Conservation (phyloP, 176 grass and related monocot species). For the Aegilops tauschii region DNA sequence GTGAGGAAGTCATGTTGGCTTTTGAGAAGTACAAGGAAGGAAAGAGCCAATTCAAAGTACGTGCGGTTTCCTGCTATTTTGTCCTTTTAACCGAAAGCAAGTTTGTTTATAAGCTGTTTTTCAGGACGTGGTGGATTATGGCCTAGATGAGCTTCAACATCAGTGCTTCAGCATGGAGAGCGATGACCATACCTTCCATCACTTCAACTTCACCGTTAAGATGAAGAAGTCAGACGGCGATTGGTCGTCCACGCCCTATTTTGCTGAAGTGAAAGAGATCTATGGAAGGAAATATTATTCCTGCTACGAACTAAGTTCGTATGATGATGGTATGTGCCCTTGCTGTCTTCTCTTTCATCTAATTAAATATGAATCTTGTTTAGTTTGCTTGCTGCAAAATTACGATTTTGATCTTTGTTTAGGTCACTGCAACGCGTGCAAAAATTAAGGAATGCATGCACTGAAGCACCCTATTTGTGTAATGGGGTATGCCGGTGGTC, state of each 20-base stretch:
- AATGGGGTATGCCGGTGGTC: neutral
- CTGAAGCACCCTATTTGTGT: neutral
- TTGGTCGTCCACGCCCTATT: neutral
- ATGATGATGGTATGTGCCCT: slow-evolving; percentile 2
- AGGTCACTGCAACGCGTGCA: slow-evolving; percentile 10
- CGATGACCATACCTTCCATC: neutral
- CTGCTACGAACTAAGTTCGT: neutral
- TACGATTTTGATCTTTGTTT: neutral
- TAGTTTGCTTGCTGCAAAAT: neutral
- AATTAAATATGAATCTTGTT: neutral
- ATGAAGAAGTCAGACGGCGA: neutral
- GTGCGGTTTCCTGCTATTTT: neutral
- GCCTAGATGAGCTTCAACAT: neutral
- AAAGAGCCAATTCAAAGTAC: neutral
- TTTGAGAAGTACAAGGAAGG: slow-evolving; percentile 7
- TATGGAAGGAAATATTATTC: slow-evolving; percentile 5
- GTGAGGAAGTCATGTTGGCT: slow-evolving; percentile 2
- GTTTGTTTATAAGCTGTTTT: neutral
- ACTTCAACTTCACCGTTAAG: slow-evolving; percentile 27
- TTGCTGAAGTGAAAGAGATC: slow-evolving; percentile 29
- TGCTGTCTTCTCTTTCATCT: neutral
- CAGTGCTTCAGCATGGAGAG: slow-evolving; percentile 3
- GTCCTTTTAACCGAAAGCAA: neutral
- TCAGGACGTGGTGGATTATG: neutral
- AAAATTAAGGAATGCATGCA: slow-evolving; percentile 1